Evolutionary conservation across 495 filamentous ascomycete species (phyloP).

Genomic region (Xylaria sp.): DNA sequence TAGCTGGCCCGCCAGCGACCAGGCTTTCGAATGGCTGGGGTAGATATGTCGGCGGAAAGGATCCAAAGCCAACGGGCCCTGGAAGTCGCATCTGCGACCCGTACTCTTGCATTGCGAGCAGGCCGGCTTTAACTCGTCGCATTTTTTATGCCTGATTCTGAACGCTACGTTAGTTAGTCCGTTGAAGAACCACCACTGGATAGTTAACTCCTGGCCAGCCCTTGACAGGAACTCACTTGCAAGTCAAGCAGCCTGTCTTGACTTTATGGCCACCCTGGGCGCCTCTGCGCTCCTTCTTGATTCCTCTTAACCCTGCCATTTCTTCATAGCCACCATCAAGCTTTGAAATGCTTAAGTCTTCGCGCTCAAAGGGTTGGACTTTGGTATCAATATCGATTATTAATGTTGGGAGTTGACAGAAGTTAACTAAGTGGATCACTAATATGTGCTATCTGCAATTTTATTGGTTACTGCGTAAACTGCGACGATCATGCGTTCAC

Average conservation of each 20-base stretch:
- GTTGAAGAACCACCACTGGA: not conserved
- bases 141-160: not conserved
- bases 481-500: not conserved
- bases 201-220: no score
- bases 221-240: not conserved
- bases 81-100: not conserved
- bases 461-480: constrained; percentile 3
- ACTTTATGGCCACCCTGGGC: constrained; percentile 1
- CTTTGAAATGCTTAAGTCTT: not conserved
- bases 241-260: constrained; percentile 3
- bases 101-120: not conserved
- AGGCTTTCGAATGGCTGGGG: not conserved
- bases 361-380: not conserved
- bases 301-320: not conserved
- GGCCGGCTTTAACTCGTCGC: not conserved
- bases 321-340: not conserved
- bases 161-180: not conserved
- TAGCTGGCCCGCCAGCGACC: not conserved
- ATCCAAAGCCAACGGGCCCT: not conserved
- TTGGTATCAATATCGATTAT: not conserved
- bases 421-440: not conserved
- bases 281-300: not conserved
- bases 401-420: not conserved
- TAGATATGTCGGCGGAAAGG: not conserved
- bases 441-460: not conserved